Conservation (phyloP, 306 rosid genomes). For the Crotalaria pallida region DNA sequence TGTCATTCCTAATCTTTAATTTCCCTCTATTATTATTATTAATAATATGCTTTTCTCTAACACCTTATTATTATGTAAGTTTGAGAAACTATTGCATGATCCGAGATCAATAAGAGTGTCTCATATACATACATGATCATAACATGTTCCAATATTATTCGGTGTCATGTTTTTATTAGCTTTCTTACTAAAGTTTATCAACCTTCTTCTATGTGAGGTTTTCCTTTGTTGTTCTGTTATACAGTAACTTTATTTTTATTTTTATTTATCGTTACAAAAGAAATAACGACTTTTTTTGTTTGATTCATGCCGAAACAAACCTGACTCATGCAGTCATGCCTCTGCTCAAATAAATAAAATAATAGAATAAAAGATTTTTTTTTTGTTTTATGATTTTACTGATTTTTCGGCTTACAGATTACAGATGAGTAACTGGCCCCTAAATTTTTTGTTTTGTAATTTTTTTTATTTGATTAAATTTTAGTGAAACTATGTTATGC, state of each 20-base stretch:
- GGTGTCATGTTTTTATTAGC: too few species aligned
- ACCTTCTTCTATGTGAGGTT: not conserved
- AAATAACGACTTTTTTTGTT: not conserved
- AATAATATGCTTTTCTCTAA: too few species aligned
- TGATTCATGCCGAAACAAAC: not conserved
- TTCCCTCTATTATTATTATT: not conserved
- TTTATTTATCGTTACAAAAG: not conserved
- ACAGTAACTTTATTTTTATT: too few species aligned
- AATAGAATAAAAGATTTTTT: too few species aligned
- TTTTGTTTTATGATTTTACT: not conserved
- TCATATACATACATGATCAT: too few species aligned
- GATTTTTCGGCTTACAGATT: not conserved
- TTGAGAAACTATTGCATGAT: too few species aligned
- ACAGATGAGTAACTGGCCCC: not conserved
- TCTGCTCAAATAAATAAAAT: not conserved
- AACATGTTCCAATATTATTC: too few species aligned
- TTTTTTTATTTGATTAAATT: not conserved
- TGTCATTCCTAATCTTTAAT: conserved; percentile 19
- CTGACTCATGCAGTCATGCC: not conserved
- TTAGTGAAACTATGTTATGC: not conserved
- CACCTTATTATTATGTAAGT: too few species aligned
- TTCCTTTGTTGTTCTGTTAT: not conserved
- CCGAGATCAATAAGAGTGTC: too few species aligned
- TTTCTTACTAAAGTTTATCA: too few species aligned
- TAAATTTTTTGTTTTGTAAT: not conserved